Evolutionary conservation across 345 rosid species (phyloP).

Genomic region (Citrus mangshanensis): DNA sequence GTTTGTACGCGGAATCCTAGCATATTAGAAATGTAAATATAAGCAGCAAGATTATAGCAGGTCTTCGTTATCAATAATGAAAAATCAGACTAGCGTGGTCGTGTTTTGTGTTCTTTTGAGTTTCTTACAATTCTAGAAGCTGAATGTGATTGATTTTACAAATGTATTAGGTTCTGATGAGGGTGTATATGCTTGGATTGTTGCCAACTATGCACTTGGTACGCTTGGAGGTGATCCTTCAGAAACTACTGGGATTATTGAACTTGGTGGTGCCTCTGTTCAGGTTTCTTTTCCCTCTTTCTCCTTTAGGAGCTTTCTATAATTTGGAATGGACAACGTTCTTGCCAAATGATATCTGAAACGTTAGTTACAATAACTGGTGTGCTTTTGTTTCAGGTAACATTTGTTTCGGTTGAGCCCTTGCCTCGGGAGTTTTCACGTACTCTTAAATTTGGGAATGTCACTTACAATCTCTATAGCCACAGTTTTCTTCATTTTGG

Average conservation of each 20-base stretch:
- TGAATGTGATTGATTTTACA: constrained; percentile 14
- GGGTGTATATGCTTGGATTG: constrained; percentile 92
- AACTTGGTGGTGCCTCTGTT: constrained; percentile 97
- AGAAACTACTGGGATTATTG: constrained; percentile 80
- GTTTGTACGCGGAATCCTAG: background rate
- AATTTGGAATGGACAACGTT: background rate
- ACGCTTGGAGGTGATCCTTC: constrained; percentile 76
- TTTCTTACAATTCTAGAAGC: background rate
- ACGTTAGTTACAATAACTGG: background rate
- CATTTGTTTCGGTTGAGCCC: constrained; percentile 68
- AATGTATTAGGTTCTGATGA: constrained; percentile 80
- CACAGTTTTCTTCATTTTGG: constrained; percentile 92
- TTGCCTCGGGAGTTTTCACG: constrained; percentile 68
- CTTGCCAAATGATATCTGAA: background rate
- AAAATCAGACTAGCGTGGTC: background rate
- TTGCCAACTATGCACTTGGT: constrained; percentile 80
- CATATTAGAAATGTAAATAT: background rate
- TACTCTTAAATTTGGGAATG: constrained; percentile 51
- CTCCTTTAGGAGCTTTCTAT: background rate
- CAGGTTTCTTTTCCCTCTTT: constrained; percentile 50
- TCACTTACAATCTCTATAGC: constrained; percentile 73
- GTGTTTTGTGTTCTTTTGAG: background rate
- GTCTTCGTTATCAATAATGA: too few relatives aligned
- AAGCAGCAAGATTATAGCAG: too few relatives aligned
- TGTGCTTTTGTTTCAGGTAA: constrained; percentile 49